These are phyloP conservation scores for Pestalotiopsis sp. DNA, from an alignment of 2,329 filamentous ascomycete genomes.

Conservation along the genomic window DNA sequence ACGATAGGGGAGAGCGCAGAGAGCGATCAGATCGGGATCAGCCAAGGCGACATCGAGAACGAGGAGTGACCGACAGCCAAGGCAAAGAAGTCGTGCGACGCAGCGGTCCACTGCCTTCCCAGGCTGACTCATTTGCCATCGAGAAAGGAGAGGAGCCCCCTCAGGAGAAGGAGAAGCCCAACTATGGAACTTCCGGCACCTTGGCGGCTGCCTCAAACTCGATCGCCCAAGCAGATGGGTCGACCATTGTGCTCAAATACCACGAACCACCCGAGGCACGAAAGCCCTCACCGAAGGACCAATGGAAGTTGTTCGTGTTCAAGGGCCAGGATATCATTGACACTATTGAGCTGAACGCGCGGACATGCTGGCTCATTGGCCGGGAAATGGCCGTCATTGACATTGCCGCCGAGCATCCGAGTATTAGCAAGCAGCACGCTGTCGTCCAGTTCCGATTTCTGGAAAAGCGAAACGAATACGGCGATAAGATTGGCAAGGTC, in stretches of 20 bases:
- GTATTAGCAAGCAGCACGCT: conserved; percentile 92
- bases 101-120: conserved; percentile 57
- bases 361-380: conserved; percentile 90
- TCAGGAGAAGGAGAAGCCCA: conserved; percentile 81
- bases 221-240: conserved; percentile 69
- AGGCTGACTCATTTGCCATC: conserved; percentile 59
- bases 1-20: conserved; percentile 9
- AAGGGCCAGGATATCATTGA: conserved; percentile 79
- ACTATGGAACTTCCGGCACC: conserved; percentile 77
- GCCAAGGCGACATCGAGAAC: conserved; percentile 17
- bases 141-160: conserved; percentile 49
- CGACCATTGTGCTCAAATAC: conserved; percentile 84
- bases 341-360: conserved; percentile 71
- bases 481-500: conserved; percentile 76
- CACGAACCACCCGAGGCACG: conserved; percentile 92
- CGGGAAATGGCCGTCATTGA: conserved; percentile 81
- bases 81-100: conserved; percentile 33
- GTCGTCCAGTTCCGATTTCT: conserved; percentile 90
- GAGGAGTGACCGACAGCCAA: conserved; percentile 21
- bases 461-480: conserved; percentile 82
- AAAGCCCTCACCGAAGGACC: conserved; percentile 75
- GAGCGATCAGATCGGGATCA: background rate
- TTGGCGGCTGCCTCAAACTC: conserved; percentile 87
- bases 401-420: conserved; percentile 82
- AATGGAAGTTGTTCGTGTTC: conserved; percentile 93